Conservation (phyloP, 1,139 yeast species). For the Candida sp. region DNA sequence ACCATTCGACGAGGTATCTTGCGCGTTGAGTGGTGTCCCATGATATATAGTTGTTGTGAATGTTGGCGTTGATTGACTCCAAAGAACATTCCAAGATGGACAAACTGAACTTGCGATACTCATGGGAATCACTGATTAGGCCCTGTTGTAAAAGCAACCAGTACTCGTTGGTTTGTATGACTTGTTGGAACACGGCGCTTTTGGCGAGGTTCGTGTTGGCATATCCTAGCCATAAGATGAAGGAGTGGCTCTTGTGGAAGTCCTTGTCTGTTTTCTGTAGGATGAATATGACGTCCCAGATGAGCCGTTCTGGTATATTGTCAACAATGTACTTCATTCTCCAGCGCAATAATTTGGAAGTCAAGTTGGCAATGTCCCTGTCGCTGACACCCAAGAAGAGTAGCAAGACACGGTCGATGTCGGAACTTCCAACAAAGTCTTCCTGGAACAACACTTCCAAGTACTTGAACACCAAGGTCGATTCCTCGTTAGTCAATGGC, state of each 20-base stretch:
- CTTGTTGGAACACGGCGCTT: constrained; percentile 30
- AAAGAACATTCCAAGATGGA: constrained; percentile 70
- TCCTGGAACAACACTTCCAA: constrained; percentile 20
- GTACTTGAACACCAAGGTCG: constrained; percentile 14
- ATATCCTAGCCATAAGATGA: constrained; percentile 60
- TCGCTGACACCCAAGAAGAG: constrained; percentile 35
- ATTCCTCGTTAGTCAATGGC: constrained; percentile 2
- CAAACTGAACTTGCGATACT: constrained; percentile 72
- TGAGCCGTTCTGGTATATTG: constrained; percentile 22
- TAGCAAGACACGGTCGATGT: constrained; percentile 30
- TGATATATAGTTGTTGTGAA: constrained; percentile 45
- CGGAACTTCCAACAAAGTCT: constrained; percentile 5
- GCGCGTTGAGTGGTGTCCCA: constrained; percentile 45
- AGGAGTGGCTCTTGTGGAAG: constrained; percentile 46
- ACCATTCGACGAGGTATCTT: constrained; percentile 62
- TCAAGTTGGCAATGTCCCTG: constrained; percentile 31
- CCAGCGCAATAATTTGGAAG: constrained; percentile 53
- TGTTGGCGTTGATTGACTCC: constrained; percentile 40
- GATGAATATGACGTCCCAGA: constrained; percentile 52
- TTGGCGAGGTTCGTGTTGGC: constrained; percentile 28
- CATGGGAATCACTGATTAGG: constrained; percentile 62
- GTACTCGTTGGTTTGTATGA: constrained; percentile 45
- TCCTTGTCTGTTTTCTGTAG: constrained; percentile 32
- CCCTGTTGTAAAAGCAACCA: constrained; percentile 68
- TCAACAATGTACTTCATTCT: constrained; percentile 36